Percentiles rank a stretch among this genome's conserved stretches.
Conservation (phyloP, 306 rosid genomes). For the Carpinus fangiana region DNA sequence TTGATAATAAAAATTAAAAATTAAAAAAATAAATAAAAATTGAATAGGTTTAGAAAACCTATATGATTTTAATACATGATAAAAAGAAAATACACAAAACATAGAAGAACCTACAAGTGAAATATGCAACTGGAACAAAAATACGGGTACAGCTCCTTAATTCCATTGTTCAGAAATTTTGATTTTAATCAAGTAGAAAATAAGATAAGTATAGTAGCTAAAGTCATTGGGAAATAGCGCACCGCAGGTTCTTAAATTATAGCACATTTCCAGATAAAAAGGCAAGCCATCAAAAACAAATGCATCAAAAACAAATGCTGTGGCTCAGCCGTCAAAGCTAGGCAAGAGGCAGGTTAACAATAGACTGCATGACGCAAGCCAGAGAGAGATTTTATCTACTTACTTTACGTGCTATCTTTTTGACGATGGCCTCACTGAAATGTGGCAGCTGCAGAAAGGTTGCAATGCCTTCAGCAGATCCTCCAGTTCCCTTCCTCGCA, state of each 20-base stretch:
- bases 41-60: too few relatives aligned
- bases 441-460: conserved; percentile 97
- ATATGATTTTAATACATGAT: too few relatives aligned
- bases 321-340: background rate
- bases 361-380: background rate
- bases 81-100: background rate
- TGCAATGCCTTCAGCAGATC: conserved; percentile 93
- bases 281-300: background rate
- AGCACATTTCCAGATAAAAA: background rate
- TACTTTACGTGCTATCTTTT: conserved; percentile 97
- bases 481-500: conserved; percentile 85
- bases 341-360: conserved; percentile 20
- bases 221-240: too few relatives aligned
- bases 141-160: too few relatives aligned
- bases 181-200: too few relatives aligned
- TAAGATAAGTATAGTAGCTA: too few relatives aligned
- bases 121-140: background rate
- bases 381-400: conserved; percentile 8
- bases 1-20: too few relatives aligned
- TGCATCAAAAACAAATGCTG: background rate
- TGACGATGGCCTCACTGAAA: conserved; percentile 74
- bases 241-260: background rate
- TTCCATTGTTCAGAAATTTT: too few relatives aligned
- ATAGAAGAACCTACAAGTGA: background rate
- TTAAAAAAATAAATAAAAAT: too few relatives aligned